Evolutionary conservation across 2,329 filamentous ascomycete species (phyloP), one percentile per base, ranked within the genome.

Genomic region (Aspergillus caelatus): DNA sequence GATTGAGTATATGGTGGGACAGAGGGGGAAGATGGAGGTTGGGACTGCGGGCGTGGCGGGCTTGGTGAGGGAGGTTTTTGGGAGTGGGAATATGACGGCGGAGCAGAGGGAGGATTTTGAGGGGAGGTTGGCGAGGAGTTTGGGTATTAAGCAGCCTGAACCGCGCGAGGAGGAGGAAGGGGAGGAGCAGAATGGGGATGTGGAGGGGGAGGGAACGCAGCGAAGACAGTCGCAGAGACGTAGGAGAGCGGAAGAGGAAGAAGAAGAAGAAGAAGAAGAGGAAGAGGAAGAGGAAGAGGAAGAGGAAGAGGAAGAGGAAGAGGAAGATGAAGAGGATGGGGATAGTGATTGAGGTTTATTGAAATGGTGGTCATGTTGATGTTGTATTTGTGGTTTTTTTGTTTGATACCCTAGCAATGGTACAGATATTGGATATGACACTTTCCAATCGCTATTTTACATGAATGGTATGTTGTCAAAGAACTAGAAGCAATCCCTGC

Each of bases 21-120:
- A 93, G 7, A 86, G 95, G 26, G 94, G 91, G 7, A 95, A 91
- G 78, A 84, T 94, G 9, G 95, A 98, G 77, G 86, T 98, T 41
- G 92, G 91, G 0, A 83, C 89, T n/a, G 85, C 88, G 57, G 92
- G 91, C 0, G 90, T 95, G 14, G 87, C 88, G 21, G 88, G 88
- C 0, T 78, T 97, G 66, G 87, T 93, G 4, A 80, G 80, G 65
- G 78, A 78, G 57, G 84, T 89, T 1, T 88, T 85, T 72, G 87
- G 73, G 77, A 62, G 62, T 21, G 65, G 63, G 52, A 64, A 70
- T 57, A 62, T 62, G 48, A 65, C 63, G 21, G 46, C 57, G 50
- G 68, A 64, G 41, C 9, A 67, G 80, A 84, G 3, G 85, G 88
- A 67, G 73, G 87, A 86, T 71, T 80, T 93, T 57, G 82, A 85